Base-by-base conservation (phyloP, 805 yeast genomes). In the Candida ipomoeae region DNA sequence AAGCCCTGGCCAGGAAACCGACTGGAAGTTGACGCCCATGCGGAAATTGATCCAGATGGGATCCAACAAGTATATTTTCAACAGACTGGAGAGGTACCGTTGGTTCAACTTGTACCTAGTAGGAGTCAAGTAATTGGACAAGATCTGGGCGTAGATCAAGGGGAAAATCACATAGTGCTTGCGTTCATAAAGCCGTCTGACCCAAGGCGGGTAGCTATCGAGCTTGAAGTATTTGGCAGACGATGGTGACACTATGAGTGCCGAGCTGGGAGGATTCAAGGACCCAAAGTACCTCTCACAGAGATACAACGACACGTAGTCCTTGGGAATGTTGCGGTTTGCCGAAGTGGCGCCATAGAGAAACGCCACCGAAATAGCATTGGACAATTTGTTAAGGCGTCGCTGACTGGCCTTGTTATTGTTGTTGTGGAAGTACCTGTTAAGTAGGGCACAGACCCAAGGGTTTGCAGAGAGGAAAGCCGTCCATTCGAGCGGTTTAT, bases 11-110 rank as follows among this genome's bases (percentile, higher is more conserved):
- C 71, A 70, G 33, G 67, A 58, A 29, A 73, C 32, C 15, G 59
- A 38, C 32, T 61, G 64, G 18, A 57, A 45, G 8, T 53, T 55
- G 15, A 57, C 60, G 6, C 71, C 70, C 46, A 70, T 55, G 29
- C 66, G 56, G 51, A 62, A 72, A 51, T 71, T 69, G 47, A 62
- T 64, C 78, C 78, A 73, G 45, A 73, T 69, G 1, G 78, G 77
- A 48, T 70, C 68, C 50, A 72, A 60, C 5, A 70, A 57, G 31
- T 61, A 52, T 6, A 57, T 46, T 50, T 68, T 72, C 44, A 73
- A 64, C 36, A 60, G 59, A 14, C 63, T 48, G 3, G 74, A 65
- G 20, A 72, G 56, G 59, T 71, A 71, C 26, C 63, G 56, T 52
- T 69, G 74, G 55, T 70, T 71, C 54, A 66, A 59, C 55, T 61